phyloP scores from a whole-genome alignment of 768 basidiomycete genomes.

The Calocybe cyanea region DNA sequence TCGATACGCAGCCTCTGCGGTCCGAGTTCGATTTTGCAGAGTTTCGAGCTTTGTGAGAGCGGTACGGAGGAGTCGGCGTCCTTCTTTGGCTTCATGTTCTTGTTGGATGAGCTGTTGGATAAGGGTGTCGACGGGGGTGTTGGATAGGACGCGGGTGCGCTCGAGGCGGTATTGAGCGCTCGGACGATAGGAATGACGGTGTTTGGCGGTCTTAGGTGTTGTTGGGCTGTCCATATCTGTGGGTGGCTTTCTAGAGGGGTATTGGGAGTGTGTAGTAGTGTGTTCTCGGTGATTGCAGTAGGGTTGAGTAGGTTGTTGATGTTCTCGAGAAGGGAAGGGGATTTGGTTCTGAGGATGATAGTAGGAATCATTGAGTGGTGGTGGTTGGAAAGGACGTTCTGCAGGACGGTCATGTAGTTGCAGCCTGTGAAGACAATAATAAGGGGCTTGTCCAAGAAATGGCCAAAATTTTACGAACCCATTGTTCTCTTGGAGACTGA shows the following conservation, averaged over 20 bases:
- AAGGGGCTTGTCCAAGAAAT: neutral
- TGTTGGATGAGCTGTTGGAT: constrained; percentile 22
- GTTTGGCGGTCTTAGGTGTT: no score
- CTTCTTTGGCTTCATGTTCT: constrained; percentile 25
- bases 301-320: neutral
- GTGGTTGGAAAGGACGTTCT: neutral
- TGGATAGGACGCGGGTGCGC: constrained; percentile 23
- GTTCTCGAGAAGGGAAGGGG: neutral
- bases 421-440: neutral
- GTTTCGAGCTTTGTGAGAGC: constrained; percentile 24
- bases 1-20: constrained; percentile 13
- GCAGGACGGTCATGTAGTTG: neutral
- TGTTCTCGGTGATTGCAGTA: neutral
- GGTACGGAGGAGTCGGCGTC: constrained; percentile 23
- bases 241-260: constrained; percentile 4
- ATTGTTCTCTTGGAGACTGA: constrained; percentile 3
- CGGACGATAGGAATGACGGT: constrained; percentile 7
- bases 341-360: neutral
- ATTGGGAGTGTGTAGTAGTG: neutral
- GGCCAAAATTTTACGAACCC: constrained; percentile 9
- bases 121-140: constrained; percentile 21
- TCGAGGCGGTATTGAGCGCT: constrained; percentile 17
- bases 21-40: constrained; percentile 13
- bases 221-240: neutral
- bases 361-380: constrained; percentile 3